Conservation (phyloP, 768 basidiomycete genomes). For the Russula earlei region DNA sequence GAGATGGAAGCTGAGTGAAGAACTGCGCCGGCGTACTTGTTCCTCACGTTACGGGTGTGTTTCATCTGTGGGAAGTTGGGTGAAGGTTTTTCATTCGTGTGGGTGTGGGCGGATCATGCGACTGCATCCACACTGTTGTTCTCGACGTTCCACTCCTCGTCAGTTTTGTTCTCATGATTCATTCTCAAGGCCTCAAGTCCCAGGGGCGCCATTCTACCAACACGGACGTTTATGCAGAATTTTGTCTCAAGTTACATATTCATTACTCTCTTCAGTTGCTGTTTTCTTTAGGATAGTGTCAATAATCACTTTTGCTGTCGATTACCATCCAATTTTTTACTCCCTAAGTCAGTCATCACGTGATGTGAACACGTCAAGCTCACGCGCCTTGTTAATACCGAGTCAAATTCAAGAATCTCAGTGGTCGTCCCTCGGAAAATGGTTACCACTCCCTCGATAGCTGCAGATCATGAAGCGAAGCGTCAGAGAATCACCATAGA, state of each 20-base stretch:
- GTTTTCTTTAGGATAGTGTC: not conserved
- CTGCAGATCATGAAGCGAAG: constrained; percentile 23
- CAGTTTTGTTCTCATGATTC: not conserved
- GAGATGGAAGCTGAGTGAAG: constrained; percentile 25
- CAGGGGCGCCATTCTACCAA: not conserved
- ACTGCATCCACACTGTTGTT: not conserved
- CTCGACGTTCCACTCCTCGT: not conserved
- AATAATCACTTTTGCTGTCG: not conserved
- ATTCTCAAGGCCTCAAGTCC: not conserved
- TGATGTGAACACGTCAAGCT: constrained; percentile 20
- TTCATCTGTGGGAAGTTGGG: not conserved
- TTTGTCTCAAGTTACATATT: not conserved
- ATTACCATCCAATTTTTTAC: no score
- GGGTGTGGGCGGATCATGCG: not conserved
- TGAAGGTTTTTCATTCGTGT: not conserved
- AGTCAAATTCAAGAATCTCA: no score
- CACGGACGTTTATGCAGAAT: not conserved
- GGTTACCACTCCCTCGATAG: constrained; percentile 6
- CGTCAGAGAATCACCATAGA: constrained; percentile 42
- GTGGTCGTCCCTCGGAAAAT: no score
- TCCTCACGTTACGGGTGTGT: not conserved
- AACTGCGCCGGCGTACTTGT: not conserved
- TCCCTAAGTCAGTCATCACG: not conserved
- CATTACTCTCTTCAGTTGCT: not conserved
- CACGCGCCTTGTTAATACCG: constrained; percentile 17